These are phyloP conservation scores for Podospora conica DNA, from an alignment of 495 filamentous ascomycete species.

Conservation along the genomic window DNA sequence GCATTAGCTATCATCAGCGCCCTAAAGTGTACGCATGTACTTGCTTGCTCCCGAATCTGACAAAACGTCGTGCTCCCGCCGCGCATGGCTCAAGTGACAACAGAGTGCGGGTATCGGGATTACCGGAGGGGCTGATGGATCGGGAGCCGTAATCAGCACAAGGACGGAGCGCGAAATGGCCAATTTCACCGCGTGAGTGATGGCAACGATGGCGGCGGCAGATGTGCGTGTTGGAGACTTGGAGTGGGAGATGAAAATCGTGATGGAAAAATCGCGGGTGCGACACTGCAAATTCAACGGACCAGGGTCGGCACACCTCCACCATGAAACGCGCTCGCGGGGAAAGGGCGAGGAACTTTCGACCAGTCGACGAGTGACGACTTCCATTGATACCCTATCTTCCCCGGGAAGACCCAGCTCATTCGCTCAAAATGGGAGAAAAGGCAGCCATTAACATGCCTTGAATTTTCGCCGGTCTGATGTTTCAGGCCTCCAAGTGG, in stretches of 20 bases:
- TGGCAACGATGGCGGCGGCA: constrained; percentile 3
- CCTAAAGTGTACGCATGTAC: neutral
- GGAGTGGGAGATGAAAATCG: constrained; percentile 21
- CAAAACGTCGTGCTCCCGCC: neutral
- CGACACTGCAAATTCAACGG: constrained; percentile 21
- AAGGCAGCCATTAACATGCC: neutral
- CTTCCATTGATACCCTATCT: no score
- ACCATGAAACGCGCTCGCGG: neutral
- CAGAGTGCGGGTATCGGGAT: neutral
- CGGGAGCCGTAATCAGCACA: neutral
- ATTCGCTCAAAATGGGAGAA: neutral
- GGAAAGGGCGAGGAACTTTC: constrained; percentile 3
- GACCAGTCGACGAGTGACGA: neutral
- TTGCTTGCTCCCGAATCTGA: neutral
- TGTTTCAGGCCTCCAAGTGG: constrained; percentile 5
- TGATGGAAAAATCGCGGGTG: constrained; percentile 12
- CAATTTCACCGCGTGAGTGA: constrained; percentile 8
- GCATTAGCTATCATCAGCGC: neutral
- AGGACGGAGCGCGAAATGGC: neutral
- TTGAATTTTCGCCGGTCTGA: neutral
- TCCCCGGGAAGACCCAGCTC: neutral
- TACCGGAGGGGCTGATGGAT: neutral
- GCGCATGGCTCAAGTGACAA: neutral
- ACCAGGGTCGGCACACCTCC: constrained; percentile 13
- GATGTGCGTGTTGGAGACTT: neutral